Conservation (phyloP, 306 rosid genomes). For the Cucurbita ficifolia region DNA sequence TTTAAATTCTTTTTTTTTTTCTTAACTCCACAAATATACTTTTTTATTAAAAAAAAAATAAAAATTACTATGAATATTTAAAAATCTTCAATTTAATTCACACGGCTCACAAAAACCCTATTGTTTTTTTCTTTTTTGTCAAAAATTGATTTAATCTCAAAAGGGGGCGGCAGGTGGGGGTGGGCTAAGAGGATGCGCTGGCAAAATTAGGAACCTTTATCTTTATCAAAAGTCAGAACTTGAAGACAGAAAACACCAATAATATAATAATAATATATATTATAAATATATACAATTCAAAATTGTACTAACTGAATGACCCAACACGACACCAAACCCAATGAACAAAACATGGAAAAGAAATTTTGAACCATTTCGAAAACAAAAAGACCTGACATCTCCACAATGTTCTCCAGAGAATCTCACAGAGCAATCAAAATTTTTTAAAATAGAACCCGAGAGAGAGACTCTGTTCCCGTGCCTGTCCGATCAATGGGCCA, state of each 20-base stretch:
- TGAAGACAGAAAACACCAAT: neutral
- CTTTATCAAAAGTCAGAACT: neutral
- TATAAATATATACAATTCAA: neutral
- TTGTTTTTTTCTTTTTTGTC: too few relatives aligned
- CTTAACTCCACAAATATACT: too few relatives aligned
- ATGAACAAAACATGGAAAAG: neutral
- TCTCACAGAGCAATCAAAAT: neutral
- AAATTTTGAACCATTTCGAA: neutral
- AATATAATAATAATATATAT: neutral
- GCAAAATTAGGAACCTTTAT: neutral
- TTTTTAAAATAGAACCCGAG: too few relatives aligned
- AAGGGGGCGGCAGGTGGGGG: neutral
- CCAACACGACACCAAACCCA: neutral
- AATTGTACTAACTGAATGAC: neutral
- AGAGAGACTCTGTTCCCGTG: too few relatives aligned
- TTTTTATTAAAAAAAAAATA: too few relatives aligned
- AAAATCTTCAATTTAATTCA: too few relatives aligned
- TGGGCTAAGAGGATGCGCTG: neutral
- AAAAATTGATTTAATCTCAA: too few relatives aligned
- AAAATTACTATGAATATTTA: too few relatives aligned
- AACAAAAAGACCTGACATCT: neutral
- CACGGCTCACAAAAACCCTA: too few relatives aligned
- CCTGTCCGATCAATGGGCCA: constrained; percentile 10
- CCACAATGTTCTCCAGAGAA: constrained; percentile 1
- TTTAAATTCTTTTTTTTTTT: too few relatives aligned